These are phyloP conservation scores for Pythium oligandrum DNA, from an alignment of 352 stramenopile species.

Conservation along the genomic window DNA sequence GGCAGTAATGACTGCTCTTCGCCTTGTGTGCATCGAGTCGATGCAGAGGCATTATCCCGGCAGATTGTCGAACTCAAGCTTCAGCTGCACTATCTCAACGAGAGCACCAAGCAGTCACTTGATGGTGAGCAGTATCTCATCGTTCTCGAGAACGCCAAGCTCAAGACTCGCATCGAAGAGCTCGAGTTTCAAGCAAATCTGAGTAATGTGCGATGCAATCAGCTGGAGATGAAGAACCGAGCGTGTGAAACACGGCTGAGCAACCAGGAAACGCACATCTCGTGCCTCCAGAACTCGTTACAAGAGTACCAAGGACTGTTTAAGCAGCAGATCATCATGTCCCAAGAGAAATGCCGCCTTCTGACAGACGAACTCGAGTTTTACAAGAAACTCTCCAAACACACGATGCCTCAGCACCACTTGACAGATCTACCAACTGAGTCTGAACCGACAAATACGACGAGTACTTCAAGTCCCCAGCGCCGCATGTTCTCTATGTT, in stretches of 20 bases:
- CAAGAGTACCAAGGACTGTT: constrained; percentile 78
- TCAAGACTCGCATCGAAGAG: constrained; percentile 71
- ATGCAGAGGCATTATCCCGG: constrained; percentile 53
- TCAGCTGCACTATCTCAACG: constrained; percentile 63
- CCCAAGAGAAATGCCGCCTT: constrained; percentile 69
- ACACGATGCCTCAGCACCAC: neutral
- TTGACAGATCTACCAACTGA: neutral
- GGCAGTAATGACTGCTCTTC: constrained; percentile 1
- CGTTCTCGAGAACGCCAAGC: constrained; percentile 56
- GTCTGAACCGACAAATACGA: neutral
- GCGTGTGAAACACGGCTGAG: constrained; percentile 59
- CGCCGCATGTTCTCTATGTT: neutral
- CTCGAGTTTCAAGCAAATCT: constrained; percentile 67
- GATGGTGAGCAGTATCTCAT: constrained; percentile 59
- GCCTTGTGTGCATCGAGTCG: constrained; percentile 45
- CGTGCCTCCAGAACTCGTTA: constrained; percentile 67
- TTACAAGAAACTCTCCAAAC: constrained; percentile 75
- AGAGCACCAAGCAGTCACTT: constrained; percentile 54
- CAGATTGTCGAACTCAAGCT: constrained; percentile 79
- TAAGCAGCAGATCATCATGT: constrained; percentile 82
- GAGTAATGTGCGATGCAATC: constrained; percentile 47
- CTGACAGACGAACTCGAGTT: constrained; percentile 77
- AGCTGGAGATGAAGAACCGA: constrained; percentile 67
- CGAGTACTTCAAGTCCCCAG: constrained; percentile 8
- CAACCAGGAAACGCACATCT: constrained; percentile 72